Base-by-base conservation (phyloP, 140 eudicot species). In the Anethum foeniculum region DNA sequence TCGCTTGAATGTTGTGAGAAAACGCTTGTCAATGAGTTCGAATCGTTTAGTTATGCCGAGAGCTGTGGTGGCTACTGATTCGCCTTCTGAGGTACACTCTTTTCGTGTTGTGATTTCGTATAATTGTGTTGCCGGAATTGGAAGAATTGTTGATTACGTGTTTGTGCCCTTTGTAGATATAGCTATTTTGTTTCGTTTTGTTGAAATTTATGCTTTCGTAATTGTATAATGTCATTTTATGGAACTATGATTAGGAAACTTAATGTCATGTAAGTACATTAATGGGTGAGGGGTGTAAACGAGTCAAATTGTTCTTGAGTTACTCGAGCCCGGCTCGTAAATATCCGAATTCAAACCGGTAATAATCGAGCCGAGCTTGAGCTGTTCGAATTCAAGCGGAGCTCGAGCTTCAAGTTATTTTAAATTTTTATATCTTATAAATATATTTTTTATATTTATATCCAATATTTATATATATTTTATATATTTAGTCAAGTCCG, bases 31-130 rank as follows among this genome's bases (percentile, higher is more conserved):
- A 18, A 85, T 85, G 86, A 86, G 74, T 52, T 67, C 78, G 21
- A 80, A 82, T 36, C 84, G 88, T 41, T 56, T 80, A 47, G 25
- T 83, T 80, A 16, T 80, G 73, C 85, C 89, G 49, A 83, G 73
- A 79, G 96, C 94, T 38, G 93, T 92, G 52, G 83, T 95, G 72
- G 80, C 97, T 54, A 86, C 99, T 34, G 90, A 93, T 85, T 80
- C 85, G 71, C 81, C 97, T 78, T 91, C 96, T 44, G 81, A 86
- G 99, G 99, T 95, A 87, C 78, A 18, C 30, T 27, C 23, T 51
- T 30, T 71, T 16, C 7, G 76, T 1, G 4, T 71, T 62, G 69
- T 62, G 69, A 10, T n/a, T 62, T 62, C 21, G 68, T 51, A 0
- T 51, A 4, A 51, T 16, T 51, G 68, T 6, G 18, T 56, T 56